Base-by-base conservation (phyloP, 805 yeast species). In the Candida multigemmis region DNA sequence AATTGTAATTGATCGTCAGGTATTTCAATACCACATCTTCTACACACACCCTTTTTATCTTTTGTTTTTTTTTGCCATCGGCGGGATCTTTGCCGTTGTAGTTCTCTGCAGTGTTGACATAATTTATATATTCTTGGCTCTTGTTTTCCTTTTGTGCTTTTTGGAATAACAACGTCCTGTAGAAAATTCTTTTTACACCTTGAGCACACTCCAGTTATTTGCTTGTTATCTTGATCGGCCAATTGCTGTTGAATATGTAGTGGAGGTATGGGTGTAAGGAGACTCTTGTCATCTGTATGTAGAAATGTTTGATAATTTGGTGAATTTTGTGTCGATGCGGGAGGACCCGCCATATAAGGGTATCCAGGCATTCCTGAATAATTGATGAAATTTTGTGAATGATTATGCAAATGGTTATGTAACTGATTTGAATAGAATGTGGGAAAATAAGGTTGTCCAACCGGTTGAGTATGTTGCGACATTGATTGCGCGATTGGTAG, bases 61-160 rank as follows among this genome's bases (percentile, higher is more conserved):
- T 70, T 73, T 4, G 79, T 74, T 35, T 66, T 67, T 42, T 57
- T 53, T 41, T 75, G 82, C 83, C 83, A 77, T 35, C 79, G 55
- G 33, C 77, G 53, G 4, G 76, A 66, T 34, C 83, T 50, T 43
- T 72, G 73, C 26, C 83, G 50, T 44, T 77, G 84, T 25, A 73
- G 48, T 26, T 68, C 75, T 19, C 83, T 63, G 42, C 84, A 77
- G 41, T 74, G 82, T 16, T 66, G 65, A 43, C 84, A 77, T 28
- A 74, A 50, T 42, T 72, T 73, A 50, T 47, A 76, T 10, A 54
- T 48, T 40, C 65, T 68, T 16, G 48, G 66, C 39, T 42, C 60
- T 18, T 44, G 49, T 14, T 21, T 26, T 16, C 21, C 24, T 8
- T 23, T 26, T 9, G 17, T 14, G 12, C 20, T 28, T 23, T 34